Percentiles rank a stretch among this genome's conserved stretches.
Conservation (phyloP, 306 rosid genomes). For the Erythrophleum fordii region DNA sequence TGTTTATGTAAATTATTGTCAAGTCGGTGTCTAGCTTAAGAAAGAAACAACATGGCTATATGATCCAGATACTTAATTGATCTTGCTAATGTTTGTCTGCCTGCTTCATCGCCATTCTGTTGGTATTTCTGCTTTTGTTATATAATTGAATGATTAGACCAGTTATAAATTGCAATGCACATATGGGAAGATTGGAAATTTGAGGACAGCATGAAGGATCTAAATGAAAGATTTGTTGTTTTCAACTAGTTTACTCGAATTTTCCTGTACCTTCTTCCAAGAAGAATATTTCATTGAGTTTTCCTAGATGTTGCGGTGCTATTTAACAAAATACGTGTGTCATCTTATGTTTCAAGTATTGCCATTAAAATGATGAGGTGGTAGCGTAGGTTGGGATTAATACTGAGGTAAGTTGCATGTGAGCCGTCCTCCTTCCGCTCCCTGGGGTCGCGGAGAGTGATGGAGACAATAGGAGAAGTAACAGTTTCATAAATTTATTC, state of each 20-base stretch:
- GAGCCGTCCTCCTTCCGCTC: not conserved
- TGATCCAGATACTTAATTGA: constrained; percentile 9
- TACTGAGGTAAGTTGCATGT: not conserved
- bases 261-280: not conserved
- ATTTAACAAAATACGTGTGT: not conserved
- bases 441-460: not conserved
- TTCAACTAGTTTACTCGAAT: not conserved
- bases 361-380: not conserved
- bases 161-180: not conserved
- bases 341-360: not conserved
- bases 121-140: not conserved
- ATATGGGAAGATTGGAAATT: not conserved
- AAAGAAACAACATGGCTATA: constrained; percentile 22
- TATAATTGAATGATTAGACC: not conserved
- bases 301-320: constrained; percentile 26
- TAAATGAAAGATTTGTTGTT: not conserved
- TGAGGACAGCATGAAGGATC: not conserved
- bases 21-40: constrained; percentile 10
- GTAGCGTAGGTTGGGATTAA: not conserved
- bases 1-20: constrained; percentile 2
- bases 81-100: not conserved
- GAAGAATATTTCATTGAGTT: not conserved
- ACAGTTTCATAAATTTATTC: not conserved
- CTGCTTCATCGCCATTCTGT: not conserved
- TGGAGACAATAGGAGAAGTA: constrained; percentile 2